A percentile compares a stretch with the other conserved stretches of the same genome.
phyloP scores from a whole-genome alignment of 2,329 filamentous ascomycete genomes.

The Mycosphaerella arachidis region DNA sequence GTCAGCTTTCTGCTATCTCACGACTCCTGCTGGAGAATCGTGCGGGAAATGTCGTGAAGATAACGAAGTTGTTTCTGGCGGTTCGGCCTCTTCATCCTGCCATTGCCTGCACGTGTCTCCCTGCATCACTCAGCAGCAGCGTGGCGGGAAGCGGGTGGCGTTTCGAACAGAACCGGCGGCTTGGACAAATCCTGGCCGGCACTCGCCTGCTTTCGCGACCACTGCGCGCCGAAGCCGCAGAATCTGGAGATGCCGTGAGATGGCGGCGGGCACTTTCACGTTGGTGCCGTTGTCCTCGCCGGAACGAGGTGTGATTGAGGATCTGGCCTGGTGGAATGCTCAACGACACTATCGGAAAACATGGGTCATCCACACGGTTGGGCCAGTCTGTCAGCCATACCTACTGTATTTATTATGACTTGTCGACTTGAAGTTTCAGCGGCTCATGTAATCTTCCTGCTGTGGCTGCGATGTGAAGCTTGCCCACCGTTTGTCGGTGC shows the following conservation, averaged over 20 bases:
- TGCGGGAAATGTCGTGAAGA: not conserved
- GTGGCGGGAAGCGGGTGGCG: conserved; percentile 12
- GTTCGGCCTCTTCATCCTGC: conserved; percentile 1
- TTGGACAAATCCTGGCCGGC: not conserved
- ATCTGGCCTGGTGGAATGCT: not conserved
- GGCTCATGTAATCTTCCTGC: not conserved
- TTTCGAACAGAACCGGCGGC: conserved; percentile 4
- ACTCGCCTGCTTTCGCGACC: not conserved
- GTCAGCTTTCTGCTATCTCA: not conserved
- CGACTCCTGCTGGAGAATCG: not conserved
- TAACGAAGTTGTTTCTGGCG: not conserved
- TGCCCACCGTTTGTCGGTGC: not conserved
- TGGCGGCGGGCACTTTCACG: not conserved
- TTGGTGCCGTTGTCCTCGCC: not conserved
- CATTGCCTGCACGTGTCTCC: conserved; percentile 4
- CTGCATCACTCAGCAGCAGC: not conserved
- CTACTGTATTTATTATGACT: not conserved
- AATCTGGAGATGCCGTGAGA: not conserved
- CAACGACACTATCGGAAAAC: not conserved
- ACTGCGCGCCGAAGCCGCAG: not conserved
- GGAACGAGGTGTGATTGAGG: not conserved
- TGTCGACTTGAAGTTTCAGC: not conserved
- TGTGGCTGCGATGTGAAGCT: not conserved
- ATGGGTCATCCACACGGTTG: not conserved
- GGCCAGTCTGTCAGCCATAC: not conserved